Base-by-base conservation (phyloP, 2,329 filamentous ascomycete genomes). In the Penicillium sp. region DNA sequence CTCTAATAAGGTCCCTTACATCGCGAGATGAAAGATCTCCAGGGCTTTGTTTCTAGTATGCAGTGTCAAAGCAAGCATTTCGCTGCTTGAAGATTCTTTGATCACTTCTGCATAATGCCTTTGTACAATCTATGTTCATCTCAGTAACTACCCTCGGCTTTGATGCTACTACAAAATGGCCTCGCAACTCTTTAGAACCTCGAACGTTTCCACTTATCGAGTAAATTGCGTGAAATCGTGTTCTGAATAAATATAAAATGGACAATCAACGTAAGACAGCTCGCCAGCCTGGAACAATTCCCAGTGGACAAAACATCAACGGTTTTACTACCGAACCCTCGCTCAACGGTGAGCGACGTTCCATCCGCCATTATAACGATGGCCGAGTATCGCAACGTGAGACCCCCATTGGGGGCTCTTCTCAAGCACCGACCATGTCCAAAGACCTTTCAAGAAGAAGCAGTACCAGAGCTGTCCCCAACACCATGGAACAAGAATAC, bases 331-430 rank as follows among this genome's bases (percentile, higher is more conserved):
- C 46, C 14, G 46, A 48, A 7, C 35, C 26, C 13, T 18, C 26
- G 1, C 35, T 48, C 18, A 35, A 14, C 4, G 46, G 46, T 13
- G 46, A 48, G 26, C 46, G 46, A 11, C 35, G 46, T 40, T 48
- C 46, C 13, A 48, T 48, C 8, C 46, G 46, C 18, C 27, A 32
- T 16, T 48, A 41, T 6, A 27, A 48, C 16, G 35, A 41, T 32
- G 46, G 46, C 9, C 46, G 46, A 30, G 14, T 48, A 48, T 48
- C 46, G 6, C 23, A 40, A 18, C 46, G 46, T 19, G 46, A 40
- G 13, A 13, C 2, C 8, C 16, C 27, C 18, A n/a, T 19, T 9
- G 30, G 18, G 26, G 43, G 13, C 2, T 30, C 43, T n/a, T 7
- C 34, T 26, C 26, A 7, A 43, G 7, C n/a, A 6, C 26, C 27